These are phyloP conservation scores for Haplosporangium sp. DNA, from an alignment of 371 early-diverging fungal genomes.

Conservation along the genomic window DNA sequence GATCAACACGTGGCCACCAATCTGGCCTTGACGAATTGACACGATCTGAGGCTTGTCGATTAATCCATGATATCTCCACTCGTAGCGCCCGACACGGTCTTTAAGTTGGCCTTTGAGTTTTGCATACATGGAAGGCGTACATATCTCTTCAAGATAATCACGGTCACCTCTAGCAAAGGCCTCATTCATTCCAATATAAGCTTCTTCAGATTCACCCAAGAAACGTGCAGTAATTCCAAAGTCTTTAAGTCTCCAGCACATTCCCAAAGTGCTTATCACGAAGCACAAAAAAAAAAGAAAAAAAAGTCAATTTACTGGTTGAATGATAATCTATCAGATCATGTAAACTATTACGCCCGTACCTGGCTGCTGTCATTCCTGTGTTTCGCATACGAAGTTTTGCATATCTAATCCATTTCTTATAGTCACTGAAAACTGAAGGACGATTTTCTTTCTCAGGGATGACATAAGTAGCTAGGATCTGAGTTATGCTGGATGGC, in stretches of 20 bases:
- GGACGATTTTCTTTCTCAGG: constrained; percentile 53
- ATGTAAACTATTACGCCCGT: background rate
- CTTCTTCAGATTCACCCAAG: constrained; percentile 68
- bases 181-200: constrained; percentile 79
- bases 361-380: constrained; percentile 56
- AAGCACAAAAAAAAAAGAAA: background rate
- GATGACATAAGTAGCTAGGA: constrained; percentile 3
- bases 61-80: constrained; percentile 74
- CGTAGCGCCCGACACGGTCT: constrained; percentile 69
- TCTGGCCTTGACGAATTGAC: constrained; percentile 71
- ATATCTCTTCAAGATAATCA: constrained; percentile 67
- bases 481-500: too few species aligned
- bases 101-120: constrained; percentile 77
- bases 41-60: constrained; percentile 73
- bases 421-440: constrained; percentile 41
- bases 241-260: constrained; percentile 56
- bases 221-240: constrained; percentile 56
- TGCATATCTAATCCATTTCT: constrained; percentile 50
- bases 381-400: constrained; percentile 53
- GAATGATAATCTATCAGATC: background rate
- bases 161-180: constrained; percentile 81
- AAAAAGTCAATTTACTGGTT: background rate
- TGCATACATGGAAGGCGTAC: constrained; percentile 73
- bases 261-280: constrained; percentile 40
- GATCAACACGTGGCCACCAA: constrained; percentile 57